A percentile compares a stretch with the other conserved stretches of the same genome.
phyloP scores from a whole-genome alignment of 768 basidiomycete genomes.

The Mycena pura region DNA sequence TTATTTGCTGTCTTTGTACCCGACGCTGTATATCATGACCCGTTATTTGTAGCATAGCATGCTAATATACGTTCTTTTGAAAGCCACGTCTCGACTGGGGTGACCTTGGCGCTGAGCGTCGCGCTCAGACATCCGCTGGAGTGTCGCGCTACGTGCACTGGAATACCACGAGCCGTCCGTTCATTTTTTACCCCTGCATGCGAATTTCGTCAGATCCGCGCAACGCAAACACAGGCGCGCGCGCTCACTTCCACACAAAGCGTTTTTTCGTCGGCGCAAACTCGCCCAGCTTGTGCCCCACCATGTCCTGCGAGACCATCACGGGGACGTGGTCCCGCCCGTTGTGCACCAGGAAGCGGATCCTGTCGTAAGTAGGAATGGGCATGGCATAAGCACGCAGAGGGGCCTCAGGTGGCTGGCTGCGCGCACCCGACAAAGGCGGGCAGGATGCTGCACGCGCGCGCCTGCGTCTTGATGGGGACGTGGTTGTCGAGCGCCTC shows the following conservation, averaged over 20 bases:
- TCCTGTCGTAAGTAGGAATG: too few relatives aligned
- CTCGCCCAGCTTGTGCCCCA: slow-evolving; percentile 97
- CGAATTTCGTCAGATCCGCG: background rate
- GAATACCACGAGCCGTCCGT: too few relatives aligned
- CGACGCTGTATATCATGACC: too few relatives aligned
- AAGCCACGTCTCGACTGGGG: too few relatives aligned
- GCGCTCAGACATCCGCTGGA: too few relatives aligned
- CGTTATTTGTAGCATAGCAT: too few relatives aligned
- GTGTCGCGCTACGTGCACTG: too few relatives aligned
- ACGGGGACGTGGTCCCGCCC: slow-evolving; percentile 91
- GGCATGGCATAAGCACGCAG: too few relatives aligned
- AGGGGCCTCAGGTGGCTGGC: too few relatives aligned
- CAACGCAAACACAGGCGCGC: slow-evolving; percentile 39
- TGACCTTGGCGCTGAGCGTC: too few relatives aligned
- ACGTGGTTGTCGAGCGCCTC: slow-evolving; percentile 81
- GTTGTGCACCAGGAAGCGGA: slow-evolving; percentile 93
- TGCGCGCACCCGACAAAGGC: slow-evolving; percentile 95
- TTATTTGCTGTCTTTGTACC: too few relatives aligned
- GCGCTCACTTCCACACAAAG: slow-evolving; percentile 83
- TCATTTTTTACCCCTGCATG: slow-evolving; percentile 19
- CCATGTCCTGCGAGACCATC: slow-evolving; percentile 93
- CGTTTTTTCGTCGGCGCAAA: slow-evolving; percentile 90
- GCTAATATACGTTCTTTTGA: too few relatives aligned
- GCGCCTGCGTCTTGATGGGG: slow-evolving; percentile 88
- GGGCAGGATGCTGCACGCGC: slow-evolving; percentile 92